A percentile compares a stretch with the other conserved stretches of the same genome.
Evolutionary conservation across 2,329 filamentous ascomycete species (phyloP).

Genomic region (Alternaria conjuncta): DNA sequence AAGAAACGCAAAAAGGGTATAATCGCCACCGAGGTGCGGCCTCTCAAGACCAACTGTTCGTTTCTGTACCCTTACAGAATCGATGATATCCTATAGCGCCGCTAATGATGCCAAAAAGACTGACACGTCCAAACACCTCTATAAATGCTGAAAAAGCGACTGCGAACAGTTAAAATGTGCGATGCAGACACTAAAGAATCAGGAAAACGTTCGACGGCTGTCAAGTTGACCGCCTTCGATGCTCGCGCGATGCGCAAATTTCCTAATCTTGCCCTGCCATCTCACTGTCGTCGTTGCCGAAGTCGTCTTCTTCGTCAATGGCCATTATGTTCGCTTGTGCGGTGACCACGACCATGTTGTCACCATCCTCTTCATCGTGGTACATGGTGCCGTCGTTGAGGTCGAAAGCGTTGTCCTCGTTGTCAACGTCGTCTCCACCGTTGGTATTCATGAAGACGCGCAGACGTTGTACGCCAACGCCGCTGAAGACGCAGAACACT

Average conservation of each 20-base stretch:
- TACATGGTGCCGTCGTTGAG: slow-evolving; percentile 40
- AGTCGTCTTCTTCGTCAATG: slow-evolving; percentile 54
- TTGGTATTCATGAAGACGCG: slow-evolving; percentile 75
- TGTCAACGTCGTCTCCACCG: slow-evolving; percentile 21
- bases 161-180: background rate
- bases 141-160: slow-evolving; percentile 17
- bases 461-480: slow-evolving; percentile 77
- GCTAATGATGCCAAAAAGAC: slow-evolving; percentile 12
- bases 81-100: slow-evolving; percentile 15
- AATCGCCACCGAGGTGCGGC: slow-evolving; percentile 15
- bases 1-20: slow-evolving; percentile 27
- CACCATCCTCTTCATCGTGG: slow-evolving; percentile 41
- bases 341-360: slow-evolving; percentile 46
- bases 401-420: slow-evolving; percentile 19
- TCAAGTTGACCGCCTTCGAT: background rate
- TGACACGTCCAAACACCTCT: slow-evolving; percentile 13
- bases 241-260: background rate
- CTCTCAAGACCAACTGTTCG: slow-evolving; percentile 9
- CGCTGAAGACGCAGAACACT: slow-evolving; percentile 97
- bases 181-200: background rate
- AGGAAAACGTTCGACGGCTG: background rate
- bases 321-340: slow-evolving; percentile 47
- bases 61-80: background rate
- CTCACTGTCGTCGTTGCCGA: slow-evolving; percentile 55
- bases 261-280: slow-evolving; percentile 46